Percentiles rank a stretch among this genome's conserved stretches.
Conservation (phyloP, 306 rosid genomes). For the Hippophae gyantsensis region DNA sequence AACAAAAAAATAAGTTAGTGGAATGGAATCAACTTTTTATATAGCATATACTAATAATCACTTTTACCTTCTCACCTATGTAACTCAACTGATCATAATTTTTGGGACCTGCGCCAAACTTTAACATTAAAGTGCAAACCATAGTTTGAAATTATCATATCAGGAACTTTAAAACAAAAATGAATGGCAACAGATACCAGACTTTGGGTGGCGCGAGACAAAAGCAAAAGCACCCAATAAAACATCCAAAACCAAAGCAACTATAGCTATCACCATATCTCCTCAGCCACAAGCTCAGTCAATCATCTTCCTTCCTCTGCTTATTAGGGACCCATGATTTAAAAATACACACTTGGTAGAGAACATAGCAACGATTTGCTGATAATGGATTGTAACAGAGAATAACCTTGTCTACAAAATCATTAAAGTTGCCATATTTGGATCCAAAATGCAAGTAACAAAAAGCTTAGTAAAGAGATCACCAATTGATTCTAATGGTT, state of each 20-base stretch:
- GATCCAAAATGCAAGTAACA: too few relatives aligned
- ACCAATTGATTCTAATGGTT: too few relatives aligned
- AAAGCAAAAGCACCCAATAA: slow-evolving; percentile 36
- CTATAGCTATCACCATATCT: slow-evolving; percentile 39
- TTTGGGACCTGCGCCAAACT: slow-evolving; percentile 29
- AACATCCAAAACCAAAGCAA: slow-evolving; percentile 41
- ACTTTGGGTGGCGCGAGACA: slow-evolving; percentile 31
- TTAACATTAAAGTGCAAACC: too few relatives aligned
- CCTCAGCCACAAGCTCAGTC: slow-evolving; percentile 3
- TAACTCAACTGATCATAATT: slow-evolving; percentile 26
- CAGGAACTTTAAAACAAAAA: neutral
- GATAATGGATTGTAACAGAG: too few relatives aligned
- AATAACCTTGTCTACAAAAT: too few relatives aligned
- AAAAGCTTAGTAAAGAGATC: too few relatives aligned
- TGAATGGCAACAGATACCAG: slow-evolving; percentile 19
- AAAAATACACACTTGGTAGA: too few relatives aligned
- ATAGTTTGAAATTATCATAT: neutral
- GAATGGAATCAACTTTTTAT: neutral
- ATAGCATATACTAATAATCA: neutral
- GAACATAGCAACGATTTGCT: too few relatives aligned
- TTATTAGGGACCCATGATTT: slow-evolving; percentile 6
- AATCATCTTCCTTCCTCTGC: slow-evolving; percentile 2
- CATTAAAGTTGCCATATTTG: too few relatives aligned
- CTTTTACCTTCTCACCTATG: slow-evolving; percentile 34
- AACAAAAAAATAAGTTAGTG: too few relatives aligned